Conservation (phyloP, 2,329 filamentous ascomycete genomes). For the Ascochyta lentis region DNA sequence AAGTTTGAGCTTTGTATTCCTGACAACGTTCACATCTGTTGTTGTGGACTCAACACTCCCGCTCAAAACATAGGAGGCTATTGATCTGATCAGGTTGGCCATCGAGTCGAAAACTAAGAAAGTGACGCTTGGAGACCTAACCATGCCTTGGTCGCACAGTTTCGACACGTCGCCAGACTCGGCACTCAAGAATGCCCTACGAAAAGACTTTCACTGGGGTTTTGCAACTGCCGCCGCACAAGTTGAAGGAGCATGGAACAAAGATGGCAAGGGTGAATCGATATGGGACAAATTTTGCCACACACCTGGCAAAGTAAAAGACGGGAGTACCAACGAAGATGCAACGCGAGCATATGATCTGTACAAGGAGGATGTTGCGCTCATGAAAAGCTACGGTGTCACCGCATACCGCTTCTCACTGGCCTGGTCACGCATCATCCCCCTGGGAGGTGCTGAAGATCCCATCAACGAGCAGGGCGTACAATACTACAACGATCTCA, state of each 20-base stretch:
- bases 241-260: conserved; percentile 53
- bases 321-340: conserved; percentile 47
- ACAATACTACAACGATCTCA: conserved; percentile 24
- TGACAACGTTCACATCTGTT: not conserved
- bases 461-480: conserved; percentile 27
- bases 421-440: conserved; percentile 28
- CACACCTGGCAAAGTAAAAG: conserved; percentile 50
- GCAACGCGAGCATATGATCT: conserved; percentile 45
- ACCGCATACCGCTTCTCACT: conserved; percentile 29
- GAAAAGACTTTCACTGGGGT: conserved; percentile 51
- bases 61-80: not conserved
- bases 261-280: conserved; percentile 52
- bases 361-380: conserved; percentile 54
- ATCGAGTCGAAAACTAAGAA: not conserved
- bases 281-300: conserved; percentile 54
- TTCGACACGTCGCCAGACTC: conserved; percentile 14
- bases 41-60: too few relatives aligned
- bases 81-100: not conserved
- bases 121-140: not conserved
- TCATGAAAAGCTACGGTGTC: conserved; percentile 30
- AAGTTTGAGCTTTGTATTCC: not conserved
- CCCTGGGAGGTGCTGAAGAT: conserved; percentile 24
- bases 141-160: conserved; percentile 17
- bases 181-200: conserved; percentile 30
- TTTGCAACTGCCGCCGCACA: conserved; percentile 55